Base-by-base conservation (phyloP, 1,284 basidiomycete species). In the Porodaedalea pini region DNA sequence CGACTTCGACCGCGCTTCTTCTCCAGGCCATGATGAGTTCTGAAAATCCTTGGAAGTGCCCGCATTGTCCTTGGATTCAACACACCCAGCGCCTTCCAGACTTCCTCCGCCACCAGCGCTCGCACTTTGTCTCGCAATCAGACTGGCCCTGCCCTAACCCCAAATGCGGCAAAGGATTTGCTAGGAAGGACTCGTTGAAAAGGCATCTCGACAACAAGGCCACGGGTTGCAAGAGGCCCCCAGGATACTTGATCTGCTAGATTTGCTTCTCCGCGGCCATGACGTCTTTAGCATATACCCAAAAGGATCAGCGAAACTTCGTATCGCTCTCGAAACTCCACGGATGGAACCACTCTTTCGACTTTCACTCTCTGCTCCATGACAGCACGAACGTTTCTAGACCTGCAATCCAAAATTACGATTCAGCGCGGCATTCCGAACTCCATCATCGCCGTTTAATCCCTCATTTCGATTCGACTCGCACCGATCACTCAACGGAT, bases 11-110 rank as follows among this genome's bases (percentile, higher is more conserved):
- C 21, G 36, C 48, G 21, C 17, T 40, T 29, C 47, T 55, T 25
- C 37, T 45, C 21, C 37, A 36, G 7, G 27, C 49, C 10, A 60
- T 54, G 54, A 47, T 40, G 29, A 52, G 44, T 6, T 51, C 55
- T 25, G 58, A 60, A n/a, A 60, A 60, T 36, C 58, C 58, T 7
- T 61, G 59, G 59, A 61, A 61, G 41, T 61, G 59, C 34, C 59
- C 59, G 15, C 56, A 61, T 32, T 61, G 59, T 15, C 59, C 59
- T 17, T 61, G 59, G 59, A 32, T 61, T 21, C 59, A 61, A 27
- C 59, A 57, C 32, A 61, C 59, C 41, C 59, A 61, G 29, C 50
- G 59, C 17, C 56, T 61, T 17, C 59, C 59, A n/a, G 59, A 61
- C 27, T 61, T 61, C 44, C 56, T 61, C 31, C 59, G 59, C 19